These are phyloP conservation scores for Sophora flavescens DNA, from an alignment of 306 rosid species.

Conservation along the genomic window DNA sequence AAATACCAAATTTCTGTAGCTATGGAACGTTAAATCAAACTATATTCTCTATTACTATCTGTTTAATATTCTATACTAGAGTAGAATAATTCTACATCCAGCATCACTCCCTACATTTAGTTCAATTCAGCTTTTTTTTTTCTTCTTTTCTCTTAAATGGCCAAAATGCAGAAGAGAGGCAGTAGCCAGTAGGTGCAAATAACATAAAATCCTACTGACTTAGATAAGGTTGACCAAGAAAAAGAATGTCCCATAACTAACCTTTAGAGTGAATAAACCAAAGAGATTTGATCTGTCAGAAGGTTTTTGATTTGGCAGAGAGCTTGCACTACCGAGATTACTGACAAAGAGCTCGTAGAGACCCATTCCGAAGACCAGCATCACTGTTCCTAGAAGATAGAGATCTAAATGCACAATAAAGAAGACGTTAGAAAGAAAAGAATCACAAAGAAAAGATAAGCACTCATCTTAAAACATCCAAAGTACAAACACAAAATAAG, in stretches of 20 bases:
- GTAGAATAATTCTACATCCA: not conserved
- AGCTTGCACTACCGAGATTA: constrained; percentile 63
- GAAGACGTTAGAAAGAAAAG: constrained; percentile 42
- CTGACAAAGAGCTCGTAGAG: constrained; percentile 95
- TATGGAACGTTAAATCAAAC: constrained; percentile 1
- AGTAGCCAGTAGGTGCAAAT: not conserved
- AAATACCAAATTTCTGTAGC: not conserved
- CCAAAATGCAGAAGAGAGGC: constrained; percentile 10
- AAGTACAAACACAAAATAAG: not conserved
- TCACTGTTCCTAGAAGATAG: constrained; percentile 95
- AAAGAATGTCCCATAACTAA: constrained; percentile 39
- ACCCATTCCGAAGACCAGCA: constrained; percentile 98
- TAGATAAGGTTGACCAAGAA: constrained; percentile 27
- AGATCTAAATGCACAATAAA: constrained; percentile 67
- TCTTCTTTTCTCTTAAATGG: constrained; percentile 14
- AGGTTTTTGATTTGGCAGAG: constrained; percentile 55
- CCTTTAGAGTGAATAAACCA: constrained; percentile 86
- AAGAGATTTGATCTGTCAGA: constrained; percentile 73
- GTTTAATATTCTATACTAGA: not conserved
- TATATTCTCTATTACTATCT: not conserved
- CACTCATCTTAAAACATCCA: not conserved
- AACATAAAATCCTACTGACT: constrained; percentile 22
- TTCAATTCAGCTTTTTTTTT: not conserved
- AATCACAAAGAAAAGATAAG: constrained; percentile 15
- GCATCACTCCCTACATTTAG: constrained; percentile 4